Evolutionary conservation across 208 protist genomes (phyloP), one percentile per base, ranked within the genome.

Genomic region (Phytomonas sp.): DNA sequence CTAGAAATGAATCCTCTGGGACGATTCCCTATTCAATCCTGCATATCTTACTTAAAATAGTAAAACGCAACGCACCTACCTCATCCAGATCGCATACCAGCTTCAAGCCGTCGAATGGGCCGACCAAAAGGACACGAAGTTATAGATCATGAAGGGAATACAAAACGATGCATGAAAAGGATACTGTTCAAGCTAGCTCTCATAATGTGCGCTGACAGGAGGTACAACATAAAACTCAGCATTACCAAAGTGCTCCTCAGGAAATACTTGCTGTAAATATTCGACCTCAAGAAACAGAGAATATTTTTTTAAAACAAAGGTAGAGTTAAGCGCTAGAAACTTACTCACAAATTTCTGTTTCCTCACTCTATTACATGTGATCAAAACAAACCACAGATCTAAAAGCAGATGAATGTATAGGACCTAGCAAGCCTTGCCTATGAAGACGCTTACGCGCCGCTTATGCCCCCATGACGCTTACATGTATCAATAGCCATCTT

Each of bases 401-500:
- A 51, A 15, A 51, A 51, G 9, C 40, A 23, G 40, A 51, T 2
- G 9, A 20, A 15, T 51, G 20, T 51, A 40, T 40, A 51, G 9
- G 40, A 2, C 13, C 13, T 51, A 17, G 40, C 40, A 17, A 20
- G 13, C 20, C 40, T 15, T 51, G 40, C 40, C 13, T 15, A 51
- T 20, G 13, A 51, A 51, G 20, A 51, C 13, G 4, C 1, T 17
- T 6, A 1, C 20, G 40, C 40, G 40, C 1, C 13, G 40, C 20
- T 6, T 2, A 51, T 51, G 1, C 40, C 40, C 9, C 20, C 4
- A 17, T 17, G 75, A 11, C 67, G 75, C 56, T 67, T 69, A 56
- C 75, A 73, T 59, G n/a, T 37, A 6, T 51, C 26, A 13, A 40
- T 11, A 33, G 28, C 20, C 40, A 68, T 62, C 43, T 51, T 36